Evolutionary conservation across 2,329 filamentous ascomycete genomes (phyloP).

Genomic region (Colletotrichum graminicola): DNA sequence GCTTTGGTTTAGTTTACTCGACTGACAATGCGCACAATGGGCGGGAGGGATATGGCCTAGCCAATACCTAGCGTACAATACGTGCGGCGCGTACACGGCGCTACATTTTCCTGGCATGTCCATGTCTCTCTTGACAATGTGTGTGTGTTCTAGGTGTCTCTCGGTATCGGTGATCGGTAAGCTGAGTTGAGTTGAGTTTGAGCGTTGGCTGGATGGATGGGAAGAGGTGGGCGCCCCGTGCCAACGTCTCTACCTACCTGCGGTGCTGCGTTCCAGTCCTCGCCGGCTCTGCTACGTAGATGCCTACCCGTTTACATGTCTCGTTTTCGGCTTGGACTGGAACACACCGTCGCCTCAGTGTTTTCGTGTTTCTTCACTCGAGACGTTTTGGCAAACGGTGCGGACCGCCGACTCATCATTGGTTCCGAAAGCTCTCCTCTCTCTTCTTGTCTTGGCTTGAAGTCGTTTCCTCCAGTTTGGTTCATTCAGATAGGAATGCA

Average conservation of each 20-base stretch:
- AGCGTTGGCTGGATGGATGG: conserved; percentile 3
- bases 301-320: conserved; percentile 29
- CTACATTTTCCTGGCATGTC: conserved; percentile 1
- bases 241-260: neutral
- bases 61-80: neutral
- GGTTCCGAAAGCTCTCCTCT: neutral
- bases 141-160: conserved; percentile 16
- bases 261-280: conserved; percentile 17
- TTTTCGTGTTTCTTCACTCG: conserved; percentile 29
- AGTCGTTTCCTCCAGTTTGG: neutral
- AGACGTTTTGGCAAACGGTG: conserved; percentile 20
- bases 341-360: neutral
- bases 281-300: conserved; percentile 19
- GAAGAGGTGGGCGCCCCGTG: conserved; percentile 17
- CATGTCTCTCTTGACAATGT: conserved; percentile 2
- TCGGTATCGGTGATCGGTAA: conserved; percentile 31
- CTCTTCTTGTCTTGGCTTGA: conserved; percentile 13
- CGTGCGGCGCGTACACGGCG: neutral
- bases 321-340: conserved; percentile 26
- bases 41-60: conserved; percentile 16
- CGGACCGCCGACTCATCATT: neutral
- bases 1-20: conserved; percentile 29
- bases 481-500: conserved; percentile 27
- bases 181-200: neutral
- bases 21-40: conserved; percentile 38